Conservation (phyloP, 75 land plant genomes). For the Cryptomeria japonica region DNA sequence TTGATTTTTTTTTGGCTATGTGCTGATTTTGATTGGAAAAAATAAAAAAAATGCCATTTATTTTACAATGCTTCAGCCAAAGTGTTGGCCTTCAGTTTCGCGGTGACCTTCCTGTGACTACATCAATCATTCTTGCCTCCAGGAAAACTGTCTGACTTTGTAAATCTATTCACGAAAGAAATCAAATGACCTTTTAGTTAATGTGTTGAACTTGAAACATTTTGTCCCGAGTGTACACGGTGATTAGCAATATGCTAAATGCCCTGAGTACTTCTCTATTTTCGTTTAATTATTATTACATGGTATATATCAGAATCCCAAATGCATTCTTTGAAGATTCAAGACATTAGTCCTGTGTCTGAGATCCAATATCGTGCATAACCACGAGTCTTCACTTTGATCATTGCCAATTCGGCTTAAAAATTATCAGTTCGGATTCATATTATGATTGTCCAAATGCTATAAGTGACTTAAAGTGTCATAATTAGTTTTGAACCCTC, state of each 20-base stretch:
- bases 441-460: neutral
- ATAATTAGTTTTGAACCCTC: neutral
- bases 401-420: neutral
- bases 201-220: neutral
- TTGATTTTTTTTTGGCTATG: neutral
- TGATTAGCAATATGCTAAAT: too few relatives aligned
- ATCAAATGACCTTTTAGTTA: neutral
- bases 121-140: neutral
- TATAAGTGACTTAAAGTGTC: neutral
- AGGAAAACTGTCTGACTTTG: neutral
- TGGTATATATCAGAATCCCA: neutral
- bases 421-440: neutral
- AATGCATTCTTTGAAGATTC: neutral
- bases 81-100: neutral
- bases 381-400: neutral
- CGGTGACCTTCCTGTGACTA: neutral
- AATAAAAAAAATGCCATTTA: neutral
- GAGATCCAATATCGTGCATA: neutral
- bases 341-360: neutral
- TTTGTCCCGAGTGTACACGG: neutral
- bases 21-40: neutral
- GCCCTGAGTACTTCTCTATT: neutral
- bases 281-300: neutral
- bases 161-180: neutral
- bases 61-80: neutral